Evolutionary conservation across 768 basidiomycete genomes (phyloP), one percentile per base, ranked within the genome.

Genomic region (Mycena capillaripes): DNA sequence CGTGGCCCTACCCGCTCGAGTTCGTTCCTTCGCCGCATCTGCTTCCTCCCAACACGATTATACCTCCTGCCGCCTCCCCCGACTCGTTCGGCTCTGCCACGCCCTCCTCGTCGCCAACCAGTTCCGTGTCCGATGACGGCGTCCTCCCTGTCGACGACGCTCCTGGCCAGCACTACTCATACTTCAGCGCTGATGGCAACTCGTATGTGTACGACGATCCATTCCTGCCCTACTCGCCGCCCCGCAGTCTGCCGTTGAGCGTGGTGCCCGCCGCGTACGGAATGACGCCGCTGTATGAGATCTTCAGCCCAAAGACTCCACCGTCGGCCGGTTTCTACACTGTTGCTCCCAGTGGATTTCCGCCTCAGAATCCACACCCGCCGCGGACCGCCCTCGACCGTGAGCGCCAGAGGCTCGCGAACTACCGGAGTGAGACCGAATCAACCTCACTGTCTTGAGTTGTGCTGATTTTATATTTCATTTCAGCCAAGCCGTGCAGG

Each of bases 401-500:
- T 23, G 56, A 58, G 3, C 66, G 61, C 40, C 46, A 46, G 38
- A 75, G 53, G 55, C 48, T 55, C 19, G 30, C 53, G 29, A 69
- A 21, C n/a, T 75, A 71, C 42, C 42, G 58, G 6, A 75, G 73
- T 75, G 58, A 30, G 69, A 53, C 10, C 19, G 10, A n/a, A 40
- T 48, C 21, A 34, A 21, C 40, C 4, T 8, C 4, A 1, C 23
- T 32, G 14, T 27, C 30, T 62, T 7, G n/a, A n/a, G 17, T 3
- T 4, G 4, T 6, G n/a, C 30, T 62, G 0, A 36, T 56, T n/a
- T 50, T 4, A 38, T 44, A 36, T 56, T n/a, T 50, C 2, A 38
- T 44, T 40, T 52, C n/a, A 92, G 91, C 90, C 1, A 91, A 91
- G 69, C 87, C 87, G 30, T 92, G 91, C 79, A 89, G 87, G 77